These are phyloP conservation scores for Phylloporus sp. DNA, from an alignment of 768 basidiomycete species.

Conservation along the genomic window DNA sequence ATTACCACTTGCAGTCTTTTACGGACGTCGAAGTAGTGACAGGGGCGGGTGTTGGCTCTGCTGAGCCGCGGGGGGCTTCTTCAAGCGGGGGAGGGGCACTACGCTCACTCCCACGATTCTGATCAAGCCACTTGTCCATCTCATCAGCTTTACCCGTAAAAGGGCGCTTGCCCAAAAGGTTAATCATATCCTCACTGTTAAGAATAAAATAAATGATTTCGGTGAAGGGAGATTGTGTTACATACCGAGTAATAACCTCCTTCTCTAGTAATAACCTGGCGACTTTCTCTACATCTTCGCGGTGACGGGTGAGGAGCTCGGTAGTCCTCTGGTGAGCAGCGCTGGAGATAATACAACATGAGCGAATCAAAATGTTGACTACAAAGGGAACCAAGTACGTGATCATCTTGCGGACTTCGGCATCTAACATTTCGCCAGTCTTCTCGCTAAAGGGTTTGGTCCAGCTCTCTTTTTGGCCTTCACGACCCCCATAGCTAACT, in stretches of 20 bases:
- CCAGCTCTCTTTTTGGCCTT: conserved; percentile 82
- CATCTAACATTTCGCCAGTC: conserved; percentile 91
- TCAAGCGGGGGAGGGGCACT: conserved; percentile 68
- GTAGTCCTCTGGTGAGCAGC: conserved; percentile 82
- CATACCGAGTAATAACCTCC: conserved; percentile 91
- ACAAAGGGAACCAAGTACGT: conserved; percentile 41
- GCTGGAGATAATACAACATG: conserved; percentile 30
- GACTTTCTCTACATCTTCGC: conserved; percentile 89
- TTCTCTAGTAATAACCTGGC: conserved; percentile 88
- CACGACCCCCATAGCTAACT: conserved; percentile 90
- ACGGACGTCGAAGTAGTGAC: conserved; percentile 42
- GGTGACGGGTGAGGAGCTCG: conserved; percentile 73
- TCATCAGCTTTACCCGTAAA: conserved; percentile 78
- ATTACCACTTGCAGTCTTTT: conserved; percentile 25
- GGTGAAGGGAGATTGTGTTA: background rate
- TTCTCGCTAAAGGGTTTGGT: conserved; percentile 98
- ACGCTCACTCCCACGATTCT: conserved; percentile 56
- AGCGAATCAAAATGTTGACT: conserved; percentile 1
- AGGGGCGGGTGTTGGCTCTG: conserved; percentile 46
- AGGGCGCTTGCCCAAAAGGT: conserved; percentile 76
- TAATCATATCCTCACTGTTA: conserved; percentile 81
- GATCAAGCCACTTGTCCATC: conserved; percentile 97
- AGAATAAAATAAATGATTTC: conserved; percentile 1
- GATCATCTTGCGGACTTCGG: conserved; percentile 94
- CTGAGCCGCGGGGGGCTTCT: conserved; percentile 36